phyloP scores from a whole-genome alignment of 345 rosid genomes.

The Stellera chamaejasme region DNA sequence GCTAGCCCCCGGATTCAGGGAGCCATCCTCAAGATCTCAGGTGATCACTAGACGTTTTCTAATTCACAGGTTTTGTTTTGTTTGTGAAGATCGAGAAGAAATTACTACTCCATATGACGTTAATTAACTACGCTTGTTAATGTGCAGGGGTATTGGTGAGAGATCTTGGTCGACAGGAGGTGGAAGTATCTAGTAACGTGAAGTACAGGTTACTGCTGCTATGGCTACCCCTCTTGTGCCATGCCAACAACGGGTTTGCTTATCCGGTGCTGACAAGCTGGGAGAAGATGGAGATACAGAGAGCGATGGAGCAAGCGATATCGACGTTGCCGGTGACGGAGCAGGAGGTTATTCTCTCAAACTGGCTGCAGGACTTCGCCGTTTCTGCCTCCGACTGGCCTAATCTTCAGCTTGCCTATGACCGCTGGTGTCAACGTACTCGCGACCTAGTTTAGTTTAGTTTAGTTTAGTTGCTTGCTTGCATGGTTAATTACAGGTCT shows the following conservation, averaged over 20 bases:
- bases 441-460: constrained; percentile 26
- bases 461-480: too few species aligned
- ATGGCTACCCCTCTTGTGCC: constrained; percentile 61
- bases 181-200: constrained; percentile 34
- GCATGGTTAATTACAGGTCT: too few species aligned
- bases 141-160: constrained; percentile 42
- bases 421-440: constrained; percentile 68
- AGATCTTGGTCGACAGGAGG: constrained; percentile 33
- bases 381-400: constrained; percentile 69
- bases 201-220: constrained; percentile 51
- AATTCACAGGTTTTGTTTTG: too few species aligned
- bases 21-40: constrained; percentile 51
- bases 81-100: too few species aligned
- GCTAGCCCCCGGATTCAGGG: constrained; percentile 65
- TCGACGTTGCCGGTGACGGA: constrained; percentile 42
- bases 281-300: constrained; percentile 56
- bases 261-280: constrained; percentile 46
- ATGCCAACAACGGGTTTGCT: constrained; percentile 46
- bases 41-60: constrained; percentile 12
- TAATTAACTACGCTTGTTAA: background rate
- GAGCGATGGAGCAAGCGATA: constrained; percentile 51
- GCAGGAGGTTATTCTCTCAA: constrained; percentile 60
- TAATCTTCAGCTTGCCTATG: constrained; percentile 44
- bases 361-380: constrained; percentile 64
- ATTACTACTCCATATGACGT: too few species aligned